phyloP scores from a whole-genome alignment of 805 yeast species.

The Monosporozyma solicola region DNA sequence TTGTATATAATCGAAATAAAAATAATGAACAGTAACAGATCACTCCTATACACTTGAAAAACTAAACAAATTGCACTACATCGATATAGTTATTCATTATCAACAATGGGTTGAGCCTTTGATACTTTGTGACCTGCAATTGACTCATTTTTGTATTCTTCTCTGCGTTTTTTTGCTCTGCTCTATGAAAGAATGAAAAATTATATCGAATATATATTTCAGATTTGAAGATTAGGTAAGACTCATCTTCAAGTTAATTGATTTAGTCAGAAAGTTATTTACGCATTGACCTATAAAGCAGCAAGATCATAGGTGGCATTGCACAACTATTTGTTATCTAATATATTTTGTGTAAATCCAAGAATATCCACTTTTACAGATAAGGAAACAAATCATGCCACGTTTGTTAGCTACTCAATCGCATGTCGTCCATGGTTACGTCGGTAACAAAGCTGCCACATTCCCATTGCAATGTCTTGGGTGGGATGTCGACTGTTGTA shows the following conservation, averaged over 20 bases:
- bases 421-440: conserved; percentile 93
- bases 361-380: background rate
- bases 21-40: background rate
- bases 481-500: conserved; percentile 88
- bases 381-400: conserved; percentile 8
- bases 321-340: background rate
- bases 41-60: background rate
- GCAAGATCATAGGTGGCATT: conserved; percentile 85
- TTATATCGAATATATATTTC: background rate
- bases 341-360: no score
- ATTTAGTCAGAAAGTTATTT: background rate
- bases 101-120: background rate
- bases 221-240: background rate
- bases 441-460: conserved; percentile 85
- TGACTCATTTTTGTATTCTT: background rate
- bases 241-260: background rate
- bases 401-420: conserved; percentile 42
- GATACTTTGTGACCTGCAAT: background rate
- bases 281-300: conserved; percentile 32
- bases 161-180: background rate
- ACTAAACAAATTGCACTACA: background rate
- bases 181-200: background rate
- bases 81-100: background rate
- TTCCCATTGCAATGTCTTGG: conserved; percentile 80
- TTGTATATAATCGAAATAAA: background rate